Percentiles rank a stretch among this genome's conserved stretches.
Evolutionary conservation across 805 yeast genomes (phyloP).

Genomic region (Priceomyces fermenticarens): DNA sequence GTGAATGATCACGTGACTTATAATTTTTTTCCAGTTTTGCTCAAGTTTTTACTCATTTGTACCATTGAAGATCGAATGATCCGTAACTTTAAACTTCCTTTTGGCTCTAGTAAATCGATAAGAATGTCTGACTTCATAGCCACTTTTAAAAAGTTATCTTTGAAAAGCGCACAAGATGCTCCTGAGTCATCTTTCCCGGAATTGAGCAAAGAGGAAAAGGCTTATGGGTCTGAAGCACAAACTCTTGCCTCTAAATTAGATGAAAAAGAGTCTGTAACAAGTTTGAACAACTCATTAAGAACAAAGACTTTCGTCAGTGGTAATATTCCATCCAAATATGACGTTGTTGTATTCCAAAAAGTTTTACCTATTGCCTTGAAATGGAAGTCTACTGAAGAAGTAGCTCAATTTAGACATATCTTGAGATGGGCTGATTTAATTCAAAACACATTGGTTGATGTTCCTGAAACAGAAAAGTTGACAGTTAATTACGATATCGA

Average conservation of each 20-base stretch:
- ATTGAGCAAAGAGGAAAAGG: slow-evolving; percentile 51
- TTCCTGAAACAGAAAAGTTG: slow-evolving; percentile 53
- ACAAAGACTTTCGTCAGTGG: slow-evolving; percentile 70
- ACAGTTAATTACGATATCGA: slow-evolving; percentile 56
- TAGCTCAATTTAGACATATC: slow-evolving; percentile 73
- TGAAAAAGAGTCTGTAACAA: slow-evolving; percentile 39
- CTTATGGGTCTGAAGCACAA: slow-evolving; percentile 74
- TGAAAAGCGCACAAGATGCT: slow-evolving; percentile 20
- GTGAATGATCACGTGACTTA: no score
- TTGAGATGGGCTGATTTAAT: slow-evolving; percentile 90
- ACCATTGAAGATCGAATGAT: no score
- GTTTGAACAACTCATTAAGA: slow-evolving; percentile 69
- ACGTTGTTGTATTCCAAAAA: slow-evolving; percentile 64
- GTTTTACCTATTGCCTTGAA: slow-evolving; percentile 58
- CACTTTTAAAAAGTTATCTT: slow-evolving; percentile 28
- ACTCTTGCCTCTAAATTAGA: slow-evolving; percentile 62
- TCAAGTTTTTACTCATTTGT: no score
- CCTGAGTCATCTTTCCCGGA: slow-evolving; percentile 22
- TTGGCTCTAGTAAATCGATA: neutral
- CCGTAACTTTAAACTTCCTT: no score
- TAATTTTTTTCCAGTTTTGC: no score
- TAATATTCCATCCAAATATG: slow-evolving; percentile 64
- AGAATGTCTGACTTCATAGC: slow-evolving; percentile 29
- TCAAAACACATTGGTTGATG: slow-evolving; percentile 60
- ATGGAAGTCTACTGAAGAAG: slow-evolving; percentile 53